Base-by-base conservation (phyloP, 345 rosid species). In the Kandelia obovata region DNA sequence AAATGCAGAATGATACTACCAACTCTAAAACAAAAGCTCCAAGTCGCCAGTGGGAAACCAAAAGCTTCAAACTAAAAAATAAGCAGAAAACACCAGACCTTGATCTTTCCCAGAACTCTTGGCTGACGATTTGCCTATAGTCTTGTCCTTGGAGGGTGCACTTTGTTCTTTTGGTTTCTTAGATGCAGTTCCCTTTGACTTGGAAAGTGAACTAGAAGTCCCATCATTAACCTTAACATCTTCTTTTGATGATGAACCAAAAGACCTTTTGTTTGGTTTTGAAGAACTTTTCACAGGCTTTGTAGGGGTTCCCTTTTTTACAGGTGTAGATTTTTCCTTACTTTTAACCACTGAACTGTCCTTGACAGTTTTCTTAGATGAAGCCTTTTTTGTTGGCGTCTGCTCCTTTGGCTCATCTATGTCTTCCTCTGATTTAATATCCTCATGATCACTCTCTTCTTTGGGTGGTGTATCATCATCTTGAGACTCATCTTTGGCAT, bases 61-160 rank as follows among this genome's bases (percentile, higher is more conserved):
- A 53, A 37, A 63, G n/a, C 59, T 39, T 62, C 6, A 66, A 62
- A 64, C 26, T 43, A 20, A 62, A n/a, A 21, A 70, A 72, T 60
- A 31, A 51, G 66, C 32, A 35, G 16, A 69, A 35, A 69, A 34
- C 3, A 58, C n/a, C 17, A 37, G 77, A 90, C 96, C 90, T 95
- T 84, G 88, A 61, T 82, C 85, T 81, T 86, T 91, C 8, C 65
- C 68, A 62, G 87, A 76, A 77, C 68, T 83, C 79, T 86, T 86
- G 65, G 31, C 59, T 56, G 31, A 15, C 8, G 59, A 56, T 19
- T 56, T 56, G 59, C 72, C 75, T 19, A 83, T 15, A 25, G 49
- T 71, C 78, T 88, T 87, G 28, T 74, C 87, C 71, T 86, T 89
- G 67, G 80, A 63, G 25, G 88, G 80, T 60, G 53, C 73, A 66